Evolutionary conservation across 345 rosid genomes (phyloP).

Genomic region (Acer campestre): DNA sequence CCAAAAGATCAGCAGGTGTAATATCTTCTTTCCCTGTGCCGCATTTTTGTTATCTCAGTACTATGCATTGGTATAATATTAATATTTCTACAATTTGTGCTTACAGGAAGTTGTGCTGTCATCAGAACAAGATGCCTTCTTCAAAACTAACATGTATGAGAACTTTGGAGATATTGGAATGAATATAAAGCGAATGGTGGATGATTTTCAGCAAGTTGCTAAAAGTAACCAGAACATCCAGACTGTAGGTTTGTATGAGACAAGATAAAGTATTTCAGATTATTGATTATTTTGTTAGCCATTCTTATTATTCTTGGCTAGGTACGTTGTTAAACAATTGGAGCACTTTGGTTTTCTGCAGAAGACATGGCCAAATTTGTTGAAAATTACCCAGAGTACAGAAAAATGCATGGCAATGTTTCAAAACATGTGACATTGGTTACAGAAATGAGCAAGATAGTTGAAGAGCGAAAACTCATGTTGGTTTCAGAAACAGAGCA

Average conservation of each 20-base stretch:
- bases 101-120: slow-evolving; percentile 92
- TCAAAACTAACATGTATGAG: slow-evolving; percentile 88
- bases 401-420: slow-evolving; percentile 97
- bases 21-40: slow-evolving; percentile 16
- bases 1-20: slow-evolving; percentile 87
- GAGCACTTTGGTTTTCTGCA: slow-evolving; percentile 44
- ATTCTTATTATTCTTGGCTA: not conserved
- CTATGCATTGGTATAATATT: not conserved
- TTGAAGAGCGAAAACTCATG: slow-evolving; percentile 93
- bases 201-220: slow-evolving; percentile 96
- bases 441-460: slow-evolving; percentile 96
- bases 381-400: slow-evolving; percentile 92
- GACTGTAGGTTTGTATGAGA: slow-evolving; percentile 74
- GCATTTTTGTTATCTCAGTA: not conserved
- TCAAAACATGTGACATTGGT: slow-evolving; percentile 96
- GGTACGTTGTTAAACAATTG: slow-evolving; percentile 16
- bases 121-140: slow-evolving; percentile 91
- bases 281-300: slow-evolving; percentile 6
- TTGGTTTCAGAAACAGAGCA: slow-evolving; percentile 91
- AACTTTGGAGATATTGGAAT: slow-evolving; percentile 98
- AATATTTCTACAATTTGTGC: slow-evolving; percentile 12
- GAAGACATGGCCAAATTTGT: slow-evolving; percentile 99
- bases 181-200: slow-evolving; percentile 97
- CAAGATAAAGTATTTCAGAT: slow-evolving; percentile 10
- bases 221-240: slow-evolving; percentile 94